Conservation (phyloP, 148 eudicot genomes). For the Tetragonia tetragonoides region DNA sequence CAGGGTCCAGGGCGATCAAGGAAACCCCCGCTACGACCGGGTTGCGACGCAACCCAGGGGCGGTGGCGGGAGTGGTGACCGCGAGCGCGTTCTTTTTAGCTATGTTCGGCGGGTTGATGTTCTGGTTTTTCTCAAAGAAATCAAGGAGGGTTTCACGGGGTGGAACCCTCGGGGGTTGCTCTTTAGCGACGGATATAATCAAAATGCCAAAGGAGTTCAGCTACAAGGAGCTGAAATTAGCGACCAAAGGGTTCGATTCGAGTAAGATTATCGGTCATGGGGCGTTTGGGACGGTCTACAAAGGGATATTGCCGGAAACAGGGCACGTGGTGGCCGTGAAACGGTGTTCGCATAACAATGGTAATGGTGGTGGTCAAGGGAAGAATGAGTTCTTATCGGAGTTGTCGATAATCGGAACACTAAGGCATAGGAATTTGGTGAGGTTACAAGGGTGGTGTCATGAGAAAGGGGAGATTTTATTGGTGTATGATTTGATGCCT, state of each 20-base stretch:
- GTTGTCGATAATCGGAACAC: slow-evolving; percentile 74
- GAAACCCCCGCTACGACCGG: neutral
- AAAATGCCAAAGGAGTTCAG: slow-evolving; percentile 75
- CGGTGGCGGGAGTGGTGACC: slow-evolving; percentile 78
- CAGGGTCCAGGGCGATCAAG: slow-evolving; percentile 26
- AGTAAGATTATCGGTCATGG: slow-evolving; percentile 72
- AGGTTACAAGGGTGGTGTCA: slow-evolving; percentile 92
- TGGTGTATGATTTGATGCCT: slow-evolving; percentile 78
- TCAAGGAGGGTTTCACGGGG: slow-evolving; percentile 32
- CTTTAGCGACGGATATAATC: slow-evolving; percentile 55
- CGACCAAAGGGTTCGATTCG: slow-evolving; percentile 64
- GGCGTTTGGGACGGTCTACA: slow-evolving; percentile 80
- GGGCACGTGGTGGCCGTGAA: slow-evolving; percentile 76
- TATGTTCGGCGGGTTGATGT: slow-evolving; percentile 42
- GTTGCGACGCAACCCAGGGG: slow-evolving; percentile 47
- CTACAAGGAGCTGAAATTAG: slow-evolving; percentile 69
- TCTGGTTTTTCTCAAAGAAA: slow-evolving; percentile 67
- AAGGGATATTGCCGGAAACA: slow-evolving; percentile 52
- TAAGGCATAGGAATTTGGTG: slow-evolving; percentile 84
- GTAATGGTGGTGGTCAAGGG: slow-evolving; percentile 46
- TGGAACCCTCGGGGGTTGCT: slow-evolving; percentile 15
- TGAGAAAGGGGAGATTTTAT: slow-evolving; percentile 71
- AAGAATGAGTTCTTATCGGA: slow-evolving; percentile 76
- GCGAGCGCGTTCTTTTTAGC: slow-evolving; percentile 76
- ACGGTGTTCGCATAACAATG: slow-evolving; percentile 53